phyloP scores from a whole-genome alignment of 495 filamentous ascomycete genomes.

The Trichoderma reesei region DNA sequence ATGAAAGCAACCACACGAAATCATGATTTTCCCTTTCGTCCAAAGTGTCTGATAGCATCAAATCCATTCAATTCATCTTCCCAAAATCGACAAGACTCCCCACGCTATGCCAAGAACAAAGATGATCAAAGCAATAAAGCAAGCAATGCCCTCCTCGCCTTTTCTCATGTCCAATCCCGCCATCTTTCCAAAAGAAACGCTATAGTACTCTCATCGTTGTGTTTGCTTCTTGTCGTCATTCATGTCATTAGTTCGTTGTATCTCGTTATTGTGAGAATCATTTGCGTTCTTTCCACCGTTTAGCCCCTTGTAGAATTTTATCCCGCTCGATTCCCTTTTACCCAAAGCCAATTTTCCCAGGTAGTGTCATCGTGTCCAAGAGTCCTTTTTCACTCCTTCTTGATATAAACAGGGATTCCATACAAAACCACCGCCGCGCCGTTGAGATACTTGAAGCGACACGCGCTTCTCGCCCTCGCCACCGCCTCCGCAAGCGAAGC shows the following conservation, averaged over 20 bases:
- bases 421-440: conserved; percentile 90
- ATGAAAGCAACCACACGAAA: no score
- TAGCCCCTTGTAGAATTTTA: no score
- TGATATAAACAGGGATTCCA: conserved; percentile 83
- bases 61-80: no score
- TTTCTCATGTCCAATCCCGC: neutral
- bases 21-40: no score
- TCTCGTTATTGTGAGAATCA: no score
- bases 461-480: conserved; percentile 57
- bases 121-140: neutral
- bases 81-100: no score
- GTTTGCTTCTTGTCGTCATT: neutral
- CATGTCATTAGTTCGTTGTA: neutral
- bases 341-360: neutral
- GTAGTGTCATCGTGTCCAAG: neutral
- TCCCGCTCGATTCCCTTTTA: neutral
- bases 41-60: no score
- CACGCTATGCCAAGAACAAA: neutral
- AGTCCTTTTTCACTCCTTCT: conserved; percentile 10
- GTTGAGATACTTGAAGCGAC: conserved; percentile 81
- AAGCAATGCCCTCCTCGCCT: neutral
- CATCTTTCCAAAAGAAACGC: neutral
- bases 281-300: no score
- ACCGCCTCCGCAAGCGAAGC: conserved; percentile 67
- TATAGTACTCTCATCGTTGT: neutral